Evolutionary conservation across 2,329 filamentous ascomycete genomes (phyloP).

Genomic region (Lasiodiplodia sp.): DNA sequence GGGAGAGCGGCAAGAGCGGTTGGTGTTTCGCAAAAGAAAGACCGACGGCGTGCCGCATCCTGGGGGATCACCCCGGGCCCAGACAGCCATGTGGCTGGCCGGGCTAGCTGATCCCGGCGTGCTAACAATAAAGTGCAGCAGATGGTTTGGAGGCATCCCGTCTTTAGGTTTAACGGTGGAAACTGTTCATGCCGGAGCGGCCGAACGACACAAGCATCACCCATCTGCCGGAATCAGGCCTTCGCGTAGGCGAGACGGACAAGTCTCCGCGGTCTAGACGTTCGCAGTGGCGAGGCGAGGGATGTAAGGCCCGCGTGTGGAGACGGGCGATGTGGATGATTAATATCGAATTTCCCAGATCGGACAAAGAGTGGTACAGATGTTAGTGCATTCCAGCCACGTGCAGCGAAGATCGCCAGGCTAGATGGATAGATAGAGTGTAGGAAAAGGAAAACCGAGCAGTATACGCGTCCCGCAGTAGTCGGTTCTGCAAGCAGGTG

Average conservation of each 20-base stretch:
- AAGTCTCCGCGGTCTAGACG: no score
- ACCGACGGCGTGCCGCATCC: neutral
- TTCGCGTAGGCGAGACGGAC: no score
- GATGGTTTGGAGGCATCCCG: neutral
- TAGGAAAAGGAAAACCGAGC: slow-evolving; percentile 6
- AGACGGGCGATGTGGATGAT: no score
- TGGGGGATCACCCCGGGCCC: neutral
- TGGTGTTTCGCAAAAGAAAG: neutral
- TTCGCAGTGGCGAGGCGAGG: neutral
- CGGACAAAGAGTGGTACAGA: neutral
- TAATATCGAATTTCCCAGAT: neutral
- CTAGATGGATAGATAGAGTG: neutral
- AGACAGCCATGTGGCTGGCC: slow-evolving; percentile 10
- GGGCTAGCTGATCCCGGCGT: neutral
- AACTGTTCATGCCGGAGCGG: neutral
- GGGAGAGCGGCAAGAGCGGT: neutral
- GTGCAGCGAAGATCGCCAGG: neutral
- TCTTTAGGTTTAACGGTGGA: slow-evolving; percentile 4
- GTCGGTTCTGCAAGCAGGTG: neutral
- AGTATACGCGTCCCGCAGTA: neutral
- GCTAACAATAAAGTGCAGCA: neutral
- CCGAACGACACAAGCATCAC: neutral
- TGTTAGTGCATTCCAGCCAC: neutral
- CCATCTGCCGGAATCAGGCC: neutral
- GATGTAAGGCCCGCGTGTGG: neutral